Evolutionary conservation across 441 rosid species (phyloP).

Genomic region (Capsella rubella): DNA sequence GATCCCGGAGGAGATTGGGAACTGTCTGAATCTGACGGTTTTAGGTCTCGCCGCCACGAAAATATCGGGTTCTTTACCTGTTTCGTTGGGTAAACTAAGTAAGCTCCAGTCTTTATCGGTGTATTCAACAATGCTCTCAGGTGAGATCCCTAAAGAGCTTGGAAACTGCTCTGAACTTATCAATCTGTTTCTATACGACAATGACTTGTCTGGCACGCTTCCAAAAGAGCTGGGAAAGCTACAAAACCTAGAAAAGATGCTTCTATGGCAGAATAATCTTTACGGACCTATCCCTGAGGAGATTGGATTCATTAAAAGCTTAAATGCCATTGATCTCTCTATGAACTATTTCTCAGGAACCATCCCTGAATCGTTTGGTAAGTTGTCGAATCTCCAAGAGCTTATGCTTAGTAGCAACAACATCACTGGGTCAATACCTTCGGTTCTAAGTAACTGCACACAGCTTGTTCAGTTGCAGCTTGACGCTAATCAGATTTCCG

Average conservation of each 20-base stretch:
- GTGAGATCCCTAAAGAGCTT: slow-evolving; percentile 61
- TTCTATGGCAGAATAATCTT: slow-evolving; percentile 70
- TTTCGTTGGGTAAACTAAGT: slow-evolving; percentile 60
- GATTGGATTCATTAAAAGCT: slow-evolving; percentile 65
- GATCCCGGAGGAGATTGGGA: slow-evolving; percentile 67
- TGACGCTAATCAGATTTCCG: slow-evolving; percentile 67
- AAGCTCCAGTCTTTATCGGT: slow-evolving; percentile 63
- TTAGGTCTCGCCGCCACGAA: slow-evolving; percentile 72
- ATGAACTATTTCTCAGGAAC: slow-evolving; percentile 65
- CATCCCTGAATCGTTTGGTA: slow-evolving; percentile 60
- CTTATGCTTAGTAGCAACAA: slow-evolving; percentile 79
- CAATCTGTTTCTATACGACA: slow-evolving; percentile 67
- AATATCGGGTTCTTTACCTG: slow-evolving; percentile 60
- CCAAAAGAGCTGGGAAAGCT: slow-evolving; percentile 64
- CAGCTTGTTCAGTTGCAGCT: slow-evolving; percentile 66
- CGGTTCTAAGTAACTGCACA: slow-evolving; percentile 61
- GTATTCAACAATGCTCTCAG: slow-evolving; percentile 68
- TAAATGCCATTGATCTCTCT: slow-evolving; percentile 63
- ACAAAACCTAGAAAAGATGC: slow-evolving; percentile 61
- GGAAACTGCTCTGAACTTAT: slow-evolving; percentile 72
- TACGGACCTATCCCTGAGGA: slow-evolving; percentile 66
- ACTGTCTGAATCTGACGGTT: slow-evolving; percentile 55
- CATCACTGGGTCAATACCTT: slow-evolving; percentile 68
- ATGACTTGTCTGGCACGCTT: slow-evolving; percentile 65
- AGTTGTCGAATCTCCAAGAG: slow-evolving; percentile 59